Conservation (phyloP, 2,329 filamentous ascomycete genomes). For the Penicillium sp. region DNA sequence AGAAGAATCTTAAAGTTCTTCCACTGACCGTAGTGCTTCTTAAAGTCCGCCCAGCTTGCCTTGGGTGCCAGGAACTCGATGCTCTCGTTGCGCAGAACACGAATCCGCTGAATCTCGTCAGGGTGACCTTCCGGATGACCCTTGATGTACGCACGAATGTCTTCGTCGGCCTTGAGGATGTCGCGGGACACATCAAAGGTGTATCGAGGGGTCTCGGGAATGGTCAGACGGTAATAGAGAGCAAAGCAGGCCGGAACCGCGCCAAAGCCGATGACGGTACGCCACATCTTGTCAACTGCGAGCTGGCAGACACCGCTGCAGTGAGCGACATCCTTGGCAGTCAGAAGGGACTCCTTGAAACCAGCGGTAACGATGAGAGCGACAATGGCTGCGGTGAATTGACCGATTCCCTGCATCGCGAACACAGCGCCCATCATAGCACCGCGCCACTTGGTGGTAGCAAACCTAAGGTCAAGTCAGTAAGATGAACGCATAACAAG, state of each 20-base stretch:
- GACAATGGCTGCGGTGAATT: slow-evolving; percentile 75
- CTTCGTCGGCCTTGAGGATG: slow-evolving; percentile 73
- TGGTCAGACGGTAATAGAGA: slow-evolving; percentile 84
- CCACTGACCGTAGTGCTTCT: slow-evolving; percentile 70
- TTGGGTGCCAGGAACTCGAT: slow-evolving; percentile 68
- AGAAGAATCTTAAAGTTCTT: slow-evolving; percentile 75
- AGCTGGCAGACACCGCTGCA: slow-evolving; percentile 70
- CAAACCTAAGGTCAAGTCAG: slow-evolving; percentile 61
- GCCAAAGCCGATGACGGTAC: slow-evolving; percentile 79
- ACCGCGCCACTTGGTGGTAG: slow-evolving; percentile 82
- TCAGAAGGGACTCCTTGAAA: slow-evolving; percentile 68
- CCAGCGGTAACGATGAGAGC: slow-evolving; percentile 76
- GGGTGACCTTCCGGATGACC: slow-evolving; percentile 68
- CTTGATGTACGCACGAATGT: slow-evolving; percentile 75
- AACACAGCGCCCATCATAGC: slow-evolving; percentile 89
- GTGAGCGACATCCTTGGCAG: slow-evolving; percentile 56
- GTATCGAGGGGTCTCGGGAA: slow-evolving; percentile 86
- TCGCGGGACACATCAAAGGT: slow-evolving; percentile 82
- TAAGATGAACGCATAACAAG: too few relatives aligned
- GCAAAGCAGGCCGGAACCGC: slow-evolving; percentile 80
- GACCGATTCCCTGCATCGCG: slow-evolving; percentile 84
- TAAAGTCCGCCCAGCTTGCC: slow-evolving; percentile 75
- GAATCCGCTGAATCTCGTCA: slow-evolving; percentile 70
- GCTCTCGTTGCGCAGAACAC: slow-evolving; percentile 60
- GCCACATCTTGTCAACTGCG: slow-evolving; percentile 89